Evolutionary conservation across 495 filamentous ascomycete genomes (phyloP), one percentile per base, ranked within the genome.

Genomic region (Penicillium cataractarum): DNA sequence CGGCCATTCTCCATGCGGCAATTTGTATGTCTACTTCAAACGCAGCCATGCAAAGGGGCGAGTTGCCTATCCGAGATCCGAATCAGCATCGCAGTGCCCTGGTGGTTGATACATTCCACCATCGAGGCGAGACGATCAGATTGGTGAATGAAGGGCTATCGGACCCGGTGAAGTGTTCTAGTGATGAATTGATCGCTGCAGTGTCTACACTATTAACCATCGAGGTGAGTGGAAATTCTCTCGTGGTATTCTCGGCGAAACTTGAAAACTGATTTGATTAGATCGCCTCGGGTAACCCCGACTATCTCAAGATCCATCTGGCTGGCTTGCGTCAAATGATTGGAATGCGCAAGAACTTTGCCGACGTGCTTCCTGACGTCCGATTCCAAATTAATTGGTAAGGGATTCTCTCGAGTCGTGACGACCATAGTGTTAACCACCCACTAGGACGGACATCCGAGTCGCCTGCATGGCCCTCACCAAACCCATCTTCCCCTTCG

Each of bases 331-430:
- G 78, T 44, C 78, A 80, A 65, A 82, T 82, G 77, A 75, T 82
- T 22, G 68, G 71, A n/a, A 63, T 82, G 60, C 67, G 79, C 53
- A 74, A 76, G 29, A 78, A 68, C 44, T 78, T 82, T 42, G 71
- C 76, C 12, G 78, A 82, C 31, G 77, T 82, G 4, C 69, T 75
- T 7, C 65, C 71, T 12, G 70, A 78, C 35, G 69, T 82, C 29
- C 78, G 79, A 60, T 79, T 74, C 61, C 79, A 82, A 26, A 80
- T 82, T 13, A 76, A 78, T 73, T 82, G 79, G 79, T 82, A 22
- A 51, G 73, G 66, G 6, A 31, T 29, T 13, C 21, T 19, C 39
- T 26, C 21, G 4, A 12, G 10, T 0, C 40, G 12, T 46, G 19
- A 46, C 21, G 19, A 1, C 19, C 19, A 22, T 12, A 12, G 8